Base-by-base conservation (phyloP, 139 green algal genomes). In the Pleodorina starrii region DNA sequence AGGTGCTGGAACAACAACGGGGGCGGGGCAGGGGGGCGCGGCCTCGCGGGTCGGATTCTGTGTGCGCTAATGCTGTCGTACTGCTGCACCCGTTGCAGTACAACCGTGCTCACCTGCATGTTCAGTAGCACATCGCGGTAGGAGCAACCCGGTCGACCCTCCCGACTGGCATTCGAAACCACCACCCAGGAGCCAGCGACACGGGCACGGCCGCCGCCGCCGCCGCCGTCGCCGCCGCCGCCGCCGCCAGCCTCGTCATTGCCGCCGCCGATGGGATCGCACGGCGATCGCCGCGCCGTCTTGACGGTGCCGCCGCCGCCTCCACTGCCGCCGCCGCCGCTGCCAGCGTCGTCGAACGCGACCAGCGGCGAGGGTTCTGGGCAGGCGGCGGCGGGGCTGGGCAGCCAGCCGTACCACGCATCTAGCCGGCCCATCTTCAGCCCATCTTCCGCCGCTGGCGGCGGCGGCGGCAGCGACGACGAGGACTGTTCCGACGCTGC, bases 321-420 rank as follows among this genome's bases (percentile, higher is more conserved):
- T n/a, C n/a, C n/a, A 2, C 32, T 48, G 68, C 54, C 6, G 73
- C 40, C n/a, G 40, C 3, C 19, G 42, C 43, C 73, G 27, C 43
- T 5, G 23, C 42, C 5, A 4, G 36, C 1, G 23, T 63, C 14
- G 1, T 66, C 76, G 16, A 71, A 73, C 23, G 57, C 40, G 25
- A 75, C 81, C 57, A 87, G 60, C 29, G 60, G 81, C 43, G 81
- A 29, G 11, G 81, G 81, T 1, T 27, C 0, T 0, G 81, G 42
- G 12, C 21, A n/a, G 5, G 21, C 66, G 46, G 66, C 36, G 0
- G 66, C 68, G 46, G 66, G 68, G 63, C 63, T 80, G 25, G 83
- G 83, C 46, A 88, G 48, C 83, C 83, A 88, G n/a, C 35, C 83
- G 46, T 88, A 88, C 66, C 46, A 80, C 25, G 66, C 83, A 51